phyloP scores from a whole-genome alignment of 1,284 basidiomycete species.

The Takashimella koratensis region DNA sequence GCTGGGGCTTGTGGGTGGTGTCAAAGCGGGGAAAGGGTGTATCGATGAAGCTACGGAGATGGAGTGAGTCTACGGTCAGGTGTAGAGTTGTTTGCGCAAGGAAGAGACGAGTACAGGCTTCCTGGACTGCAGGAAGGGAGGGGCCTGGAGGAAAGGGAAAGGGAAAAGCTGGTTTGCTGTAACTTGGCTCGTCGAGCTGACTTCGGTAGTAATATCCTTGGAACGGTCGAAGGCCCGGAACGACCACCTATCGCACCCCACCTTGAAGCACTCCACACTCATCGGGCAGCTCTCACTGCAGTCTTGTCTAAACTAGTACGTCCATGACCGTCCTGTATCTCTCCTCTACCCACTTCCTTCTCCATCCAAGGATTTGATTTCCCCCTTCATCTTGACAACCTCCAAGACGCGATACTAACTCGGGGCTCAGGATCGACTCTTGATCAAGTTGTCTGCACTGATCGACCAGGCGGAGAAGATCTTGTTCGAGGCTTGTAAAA shows the following conservation, averaged over 20 bases:
- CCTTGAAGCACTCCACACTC: constrained; percentile 17
- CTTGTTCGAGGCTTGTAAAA: constrained; percentile 36
- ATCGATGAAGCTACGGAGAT: constrained; percentile 36
- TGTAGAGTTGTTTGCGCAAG: too few species aligned
- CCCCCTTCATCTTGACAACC: too few species aligned
- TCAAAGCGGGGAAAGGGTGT: constrained; percentile 39
- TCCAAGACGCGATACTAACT: too few species aligned
- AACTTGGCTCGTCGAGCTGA: constrained; percentile 5
- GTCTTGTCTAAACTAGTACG: constrained; percentile 37
- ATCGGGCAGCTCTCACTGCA: constrained; percentile 16
- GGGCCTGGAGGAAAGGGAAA: neutral
- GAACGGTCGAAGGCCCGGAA: constrained; percentile 26
- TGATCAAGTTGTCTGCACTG: constrained; percentile 31
- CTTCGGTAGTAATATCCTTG: constrained; percentile 32
- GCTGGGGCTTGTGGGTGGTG: constrained; percentile 33
- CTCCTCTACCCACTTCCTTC: neutral
- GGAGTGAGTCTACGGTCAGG: constrained; percentile 37
- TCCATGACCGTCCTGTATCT: neutral
- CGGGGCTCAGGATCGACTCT: constrained; percentile 35
- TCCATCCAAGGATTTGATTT: neutral
- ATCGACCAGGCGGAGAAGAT: constrained; percentile 42
- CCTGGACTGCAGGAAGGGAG: too few species aligned
- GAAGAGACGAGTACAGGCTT: too few species aligned
- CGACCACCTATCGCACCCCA: constrained; percentile 29
- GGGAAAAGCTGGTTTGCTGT: too few species aligned